Evolutionary conservation across 495 filamentous ascomycete species (phyloP).

Genomic region (Immersiella caudata): DNA sequence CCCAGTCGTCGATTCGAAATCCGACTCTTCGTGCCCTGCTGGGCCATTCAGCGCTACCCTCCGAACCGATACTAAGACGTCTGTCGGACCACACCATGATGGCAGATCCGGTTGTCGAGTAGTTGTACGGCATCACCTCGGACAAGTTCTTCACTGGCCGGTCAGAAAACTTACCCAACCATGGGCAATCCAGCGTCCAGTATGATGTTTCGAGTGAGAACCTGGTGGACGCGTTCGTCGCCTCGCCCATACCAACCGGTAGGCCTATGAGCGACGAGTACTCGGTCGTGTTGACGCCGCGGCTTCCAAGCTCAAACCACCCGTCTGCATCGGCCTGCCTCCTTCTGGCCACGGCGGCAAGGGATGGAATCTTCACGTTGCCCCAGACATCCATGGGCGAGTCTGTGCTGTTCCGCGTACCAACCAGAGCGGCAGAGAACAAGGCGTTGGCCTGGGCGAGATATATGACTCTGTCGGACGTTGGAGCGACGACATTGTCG

Average conservation of each 20-base stretch:
- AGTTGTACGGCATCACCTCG: neutral
- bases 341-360: neutral
- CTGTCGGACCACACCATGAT: neutral
- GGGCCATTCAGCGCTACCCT: neutral
- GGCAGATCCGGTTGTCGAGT: neutral
- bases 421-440: neutral
- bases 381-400: slow-evolving; percentile 18
- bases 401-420: neutral
- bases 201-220: slow-evolving; percentile 15
- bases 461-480: neutral
- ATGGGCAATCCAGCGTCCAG: slow-evolving; percentile 9
- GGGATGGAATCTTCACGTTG: slow-evolving; percentile 18
- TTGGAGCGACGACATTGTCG: neutral
- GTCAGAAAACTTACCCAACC: neutral
- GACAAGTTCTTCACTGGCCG: neutral
- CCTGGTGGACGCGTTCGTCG: neutral
- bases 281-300: neutral
- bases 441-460: neutral
- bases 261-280: slow-evolving; percentile 16
- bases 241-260: neutral
- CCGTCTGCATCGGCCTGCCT: neutral
- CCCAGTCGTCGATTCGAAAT: slow-evolving; percentile 6
- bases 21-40: neutral
- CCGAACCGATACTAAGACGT: neutral
- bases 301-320: slow-evolving; percentile 1